These are phyloP conservation scores for Cyclotella baltica DNA, from an alignment of 108 stramenopile species.

Conservation along the genomic window DNA sequence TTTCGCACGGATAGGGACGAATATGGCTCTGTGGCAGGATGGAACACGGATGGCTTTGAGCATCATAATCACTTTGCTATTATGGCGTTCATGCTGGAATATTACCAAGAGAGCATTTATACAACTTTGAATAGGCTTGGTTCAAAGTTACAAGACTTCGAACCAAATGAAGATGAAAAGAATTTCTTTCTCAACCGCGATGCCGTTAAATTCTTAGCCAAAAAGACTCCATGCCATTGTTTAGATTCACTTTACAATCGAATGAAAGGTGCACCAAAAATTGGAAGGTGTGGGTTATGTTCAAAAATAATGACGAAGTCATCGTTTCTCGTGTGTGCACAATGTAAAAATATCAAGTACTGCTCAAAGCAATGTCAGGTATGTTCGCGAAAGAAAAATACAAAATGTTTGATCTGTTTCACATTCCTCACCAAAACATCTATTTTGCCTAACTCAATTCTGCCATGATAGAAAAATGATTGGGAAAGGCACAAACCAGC, in stretches of 20 bases:
- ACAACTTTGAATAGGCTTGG: constrained; percentile 2
- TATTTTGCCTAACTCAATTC: not conserved
- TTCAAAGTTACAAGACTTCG: constrained; percentile 1
- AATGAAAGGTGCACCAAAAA: not conserved
- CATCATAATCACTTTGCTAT: no score
- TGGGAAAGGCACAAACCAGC: no score
- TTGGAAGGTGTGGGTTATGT: not conserved
- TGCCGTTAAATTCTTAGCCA: not conserved
- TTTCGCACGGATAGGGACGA: not conserved
- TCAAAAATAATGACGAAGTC: not conserved
- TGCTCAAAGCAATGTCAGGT: not conserved
- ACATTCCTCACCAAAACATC: not conserved
- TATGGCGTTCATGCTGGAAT: not conserved
- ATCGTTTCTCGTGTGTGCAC: not conserved
- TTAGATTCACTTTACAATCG: not conserved
- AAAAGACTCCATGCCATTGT: not conserved
- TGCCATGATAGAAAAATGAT: not conserved
- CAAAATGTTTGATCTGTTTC: not conserved
- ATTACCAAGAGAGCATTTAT: not conserved
- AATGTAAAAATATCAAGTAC: not conserved
- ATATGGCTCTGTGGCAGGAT: not conserved
- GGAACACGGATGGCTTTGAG: not conserved
- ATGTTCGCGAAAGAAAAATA: no score
- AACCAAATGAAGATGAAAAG: not conserved
- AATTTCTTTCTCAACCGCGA: not conserved